These are phyloP conservation scores for Nephelium lappaceum DNA, from an alignment of 345 rosid species.

Conservation along the genomic window DNA sequence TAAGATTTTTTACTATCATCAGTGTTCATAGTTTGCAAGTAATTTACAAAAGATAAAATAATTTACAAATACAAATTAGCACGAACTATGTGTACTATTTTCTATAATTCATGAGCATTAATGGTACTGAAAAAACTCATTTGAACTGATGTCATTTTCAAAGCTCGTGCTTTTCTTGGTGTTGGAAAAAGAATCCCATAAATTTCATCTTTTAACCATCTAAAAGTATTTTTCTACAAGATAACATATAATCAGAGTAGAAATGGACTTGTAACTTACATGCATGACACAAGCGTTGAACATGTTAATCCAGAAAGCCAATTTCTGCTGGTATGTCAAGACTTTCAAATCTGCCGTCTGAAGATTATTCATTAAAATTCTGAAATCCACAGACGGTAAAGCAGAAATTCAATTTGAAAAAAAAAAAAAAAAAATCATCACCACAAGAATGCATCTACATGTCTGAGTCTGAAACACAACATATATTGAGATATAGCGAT, in stretches of 20 bases:
- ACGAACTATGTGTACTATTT: no score
- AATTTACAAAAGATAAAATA: no score
- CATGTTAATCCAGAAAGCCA: constrained; percentile 99
- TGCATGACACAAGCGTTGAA: constrained; percentile 98
- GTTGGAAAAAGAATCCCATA: no score
- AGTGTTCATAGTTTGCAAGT: no score
- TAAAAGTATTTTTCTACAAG: no score
- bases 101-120: no score
- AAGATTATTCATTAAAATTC: constrained; percentile 76
- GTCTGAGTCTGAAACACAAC: not conserved
- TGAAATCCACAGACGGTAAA: constrained; percentile 30
- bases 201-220: no score
- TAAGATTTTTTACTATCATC: no score
- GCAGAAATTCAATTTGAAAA: not conserved
- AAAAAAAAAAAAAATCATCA: not conserved
- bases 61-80: no score
- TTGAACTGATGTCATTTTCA: no score
- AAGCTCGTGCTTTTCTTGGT: no score
- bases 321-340: constrained; percentile 72
- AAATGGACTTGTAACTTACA: constrained; percentile 37
- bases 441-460: not conserved
- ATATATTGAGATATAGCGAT: not conserved
- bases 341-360: constrained; percentile 67
- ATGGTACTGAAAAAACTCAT: no score
- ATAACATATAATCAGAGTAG: not conserved